Base-by-base conservation (phyloP, 176 grass and related monocot genomes). In the Cenchrus fungigraminus region DNA sequence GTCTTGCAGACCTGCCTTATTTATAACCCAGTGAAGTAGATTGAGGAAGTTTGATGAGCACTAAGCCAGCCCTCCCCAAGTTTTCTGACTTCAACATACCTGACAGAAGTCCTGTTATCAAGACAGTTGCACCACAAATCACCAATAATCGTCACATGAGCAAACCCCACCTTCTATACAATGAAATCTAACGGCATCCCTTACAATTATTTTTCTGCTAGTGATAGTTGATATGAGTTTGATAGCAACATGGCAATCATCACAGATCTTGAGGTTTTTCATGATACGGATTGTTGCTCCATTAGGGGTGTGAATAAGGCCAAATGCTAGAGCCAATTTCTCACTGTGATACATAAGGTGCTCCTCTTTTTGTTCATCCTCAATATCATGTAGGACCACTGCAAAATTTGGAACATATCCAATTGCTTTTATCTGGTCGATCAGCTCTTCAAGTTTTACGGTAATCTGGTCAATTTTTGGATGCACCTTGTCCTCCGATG, bases 101-200 rank as follows among this genome's bases (percentile, higher is more conserved):
- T 3, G 45, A 25, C 46, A 29, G 46, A 46, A 73, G 12, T 73
- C 47, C 46, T 40, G 9, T 7, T 43, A 61, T 74, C 62, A 45
- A 25, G 46, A 29, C 5, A 65, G 54, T 29, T 72, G 62, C 17
- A 47, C 4, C 4, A 22, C 14, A 25, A 28, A 67, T 95, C 46
- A 93, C 93, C 91, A 95, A 87, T 91, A 97, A 86, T 94, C 94
- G 76, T 88, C 79, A 79, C 94, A 94, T 47, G 94, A 88, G 73
- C 91, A 94, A 20, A 79, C 65, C 12, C 94, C 94, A 74, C 76
- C 73, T 63, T 94, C 91, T 79, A 97, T 88, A 84, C 84, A 86
- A 79, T 94, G 94, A 87, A 97, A 97, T 28, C 84, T 58, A 83
- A 86, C 92, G 14, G 84, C 73, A 88, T 97, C 94, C 78, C 94